These are phyloP conservation scores for Apiotrichum mycotoxinovorans DNA, from an alignment of 1,284 basidiomycete genomes.

Conservation along the genomic window DNA sequence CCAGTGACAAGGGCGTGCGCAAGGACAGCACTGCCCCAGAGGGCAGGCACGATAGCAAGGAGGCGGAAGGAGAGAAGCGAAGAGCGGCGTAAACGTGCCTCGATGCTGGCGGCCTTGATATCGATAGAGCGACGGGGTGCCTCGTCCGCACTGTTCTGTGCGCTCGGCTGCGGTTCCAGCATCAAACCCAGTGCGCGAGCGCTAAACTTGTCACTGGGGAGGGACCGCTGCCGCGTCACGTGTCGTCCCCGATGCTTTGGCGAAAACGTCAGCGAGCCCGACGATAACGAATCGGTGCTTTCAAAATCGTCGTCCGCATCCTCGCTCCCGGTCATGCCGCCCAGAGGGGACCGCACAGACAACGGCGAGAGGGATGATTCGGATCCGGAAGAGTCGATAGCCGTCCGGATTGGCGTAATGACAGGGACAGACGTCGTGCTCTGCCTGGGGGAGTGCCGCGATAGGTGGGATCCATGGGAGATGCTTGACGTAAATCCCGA, in stretches of 20 bases:
- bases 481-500: too few relatives aligned
- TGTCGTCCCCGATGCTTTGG: conserved; percentile 23
- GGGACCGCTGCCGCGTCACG: conserved; percentile 1
- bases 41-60: conserved; percentile 39
- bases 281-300: conserved; percentile 29
- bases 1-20: conserved; percentile 31
- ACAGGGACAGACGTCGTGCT: conserved; percentile 18
- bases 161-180: conserved; percentile 4
- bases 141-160: conserved; percentile 11
- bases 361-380: conserved; percentile 24
- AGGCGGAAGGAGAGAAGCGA: conserved; percentile 34
- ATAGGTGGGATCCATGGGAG: neutral
- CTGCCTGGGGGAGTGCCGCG: conserved; percentile 22
- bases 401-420: conserved; percentile 16
- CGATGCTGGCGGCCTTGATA: conserved; percentile 20
- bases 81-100: conserved; percentile 29
- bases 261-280: conserved; percentile 38
- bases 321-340: conserved; percentile 33
- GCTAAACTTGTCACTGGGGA: conserved; percentile 1
- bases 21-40: conserved; percentile 41
- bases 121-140: conserved; percentile 5
- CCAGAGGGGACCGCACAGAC: conserved; percentile 13
- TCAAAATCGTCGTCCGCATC: conserved; percentile 46
- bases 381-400: conserved; percentile 4
- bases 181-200: conserved; percentile 7